Base-by-base conservation (phyloP, 2,329 filamentous ascomycete genomes). In the Arthrobotrys conoides region DNA sequence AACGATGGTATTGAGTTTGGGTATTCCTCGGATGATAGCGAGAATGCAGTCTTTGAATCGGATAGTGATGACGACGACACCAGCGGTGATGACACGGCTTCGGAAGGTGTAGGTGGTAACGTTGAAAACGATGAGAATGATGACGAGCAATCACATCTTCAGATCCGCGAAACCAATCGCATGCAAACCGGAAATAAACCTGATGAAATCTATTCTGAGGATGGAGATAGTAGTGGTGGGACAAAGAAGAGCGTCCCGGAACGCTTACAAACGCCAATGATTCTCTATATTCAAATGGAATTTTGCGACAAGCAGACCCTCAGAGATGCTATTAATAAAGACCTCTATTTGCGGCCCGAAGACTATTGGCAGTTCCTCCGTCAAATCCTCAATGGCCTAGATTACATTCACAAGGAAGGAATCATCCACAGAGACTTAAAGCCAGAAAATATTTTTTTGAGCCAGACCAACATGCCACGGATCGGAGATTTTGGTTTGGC, bases 271-370 rank as follows among this genome's bases (percentile, higher is more conserved):
- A 51, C 36, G n/a, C 73, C 73, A 14, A 94, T 92, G 0, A 91
- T 94, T 5, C 87, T 99, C 49, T 99, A 97, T 83, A 98, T 99
- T 71, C 96, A 97, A 78, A 99, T 99, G 96, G 96, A 99, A 83
- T 97, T 97, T 81, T 99, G 96, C 83, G 95, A 98, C 83, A 96
- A 95, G 83, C 90, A 90, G 88, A 98, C 96, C 0, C 88, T 99
- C 36, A 91, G 94, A 20, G 94, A 98, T 86, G 85, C 97, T 33
- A 96, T 99, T 72, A 88, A 89, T 22, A 90, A 91, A 82, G 91
- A 90, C 33, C 86, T 98, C 10, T 89, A 90, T 81, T 90, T 92
- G 81, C 90, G 94, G 72, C 87, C 88, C 0, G 88, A 93, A 30
- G 92, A 97, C 82, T 89, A 92, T 16, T 99, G 96, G 96, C 90